Base-by-base conservation (phyloP, 2,329 filamentous ascomycete genomes). In the Claviceps maximensis region DNA sequence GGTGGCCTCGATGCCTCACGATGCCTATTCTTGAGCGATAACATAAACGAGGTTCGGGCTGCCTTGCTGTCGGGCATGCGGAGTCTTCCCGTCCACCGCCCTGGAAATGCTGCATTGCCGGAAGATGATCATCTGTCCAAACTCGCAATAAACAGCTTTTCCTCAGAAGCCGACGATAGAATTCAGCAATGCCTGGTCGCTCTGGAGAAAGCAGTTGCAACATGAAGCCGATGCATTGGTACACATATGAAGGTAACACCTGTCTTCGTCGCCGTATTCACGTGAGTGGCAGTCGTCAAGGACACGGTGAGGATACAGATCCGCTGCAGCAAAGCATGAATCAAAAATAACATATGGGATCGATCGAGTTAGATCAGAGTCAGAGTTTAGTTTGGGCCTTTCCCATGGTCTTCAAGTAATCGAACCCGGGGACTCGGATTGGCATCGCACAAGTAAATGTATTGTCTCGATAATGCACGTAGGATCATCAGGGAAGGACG, bases 1-100 rank as follows among this genome's bases (percentile, higher is more conserved):
- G 65, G 78, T 17, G 69, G 73, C 36, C 69, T 74, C 53, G 60
- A 70, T 49, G 65, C 74, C 19, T 67, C 65, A 12, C 72, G 77
- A 53, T 86, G 86, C 72, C 72, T 89, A n/a, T 93, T 93, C 65
- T 70, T 91, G 56, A 91, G 86, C 62, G 87, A 93, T 69, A 89
- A 89, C 62, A 75, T 87, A 47, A 79, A 77, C 62, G 83, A 86
- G 67, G 81, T 86, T 38, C 73, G 76, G 50, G 82, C 83, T 48
- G 83, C 83, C 44, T 73, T 74, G 56, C 69, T 68, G 53, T 78
- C 80, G 12, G 82, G 82, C n/a, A 80, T 86, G 77, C 72, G 75
- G 60, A 78, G 78, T 61, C 68, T 78, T 51, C 74, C 84, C 3
- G 79, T 86, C 53, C 69, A 76, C 53, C 76, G 87, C 53, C 83